Conservation (phyloP, 169 alveolate species). For the Babesia bigemina region DNA sequence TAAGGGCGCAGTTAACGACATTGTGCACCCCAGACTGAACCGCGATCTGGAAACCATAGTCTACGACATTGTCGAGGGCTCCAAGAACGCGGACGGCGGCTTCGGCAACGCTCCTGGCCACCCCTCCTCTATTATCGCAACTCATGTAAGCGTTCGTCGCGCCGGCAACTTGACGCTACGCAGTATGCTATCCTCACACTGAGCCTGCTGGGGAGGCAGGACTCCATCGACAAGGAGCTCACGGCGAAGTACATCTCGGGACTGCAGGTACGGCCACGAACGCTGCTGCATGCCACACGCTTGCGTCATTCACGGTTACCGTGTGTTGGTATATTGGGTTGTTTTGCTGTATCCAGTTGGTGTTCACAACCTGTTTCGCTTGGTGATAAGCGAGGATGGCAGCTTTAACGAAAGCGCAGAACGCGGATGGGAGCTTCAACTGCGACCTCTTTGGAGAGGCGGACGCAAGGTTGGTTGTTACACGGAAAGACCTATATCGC, state of each 20-base stretch:
- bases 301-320: neutral
- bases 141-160: conserved; percentile 61
- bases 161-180: neutral
- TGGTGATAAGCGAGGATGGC: too few relatives aligned
- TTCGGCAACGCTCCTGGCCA: conserved; percentile 74
- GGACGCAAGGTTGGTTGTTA: conserved; percentile 83
- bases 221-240: conserved; percentile 75
- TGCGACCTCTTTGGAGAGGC: conserved; percentile 94
- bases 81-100: conserved; percentile 75
- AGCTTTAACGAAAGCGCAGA: conserved; percentile 52
- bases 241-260: conserved; percentile 82
- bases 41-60: conserved; percentile 49
- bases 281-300: neutral
- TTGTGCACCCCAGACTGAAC: conserved; percentile 62
- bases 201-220: conserved; percentile 76
- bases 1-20: conserved; percentile 51
- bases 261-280: conserved; percentile 61
- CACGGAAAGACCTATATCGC: too few relatives aligned
- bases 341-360: neutral
- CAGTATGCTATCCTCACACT: conserved; percentile 86
- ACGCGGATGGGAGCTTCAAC: conserved; percentile 92
- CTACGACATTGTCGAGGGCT: conserved; percentile 42
- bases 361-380: too few relatives aligned
- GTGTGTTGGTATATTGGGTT: neutral
- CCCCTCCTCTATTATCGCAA: conserved; percentile 75